A percentile compares a stretch with the other conserved stretches of the same genome.
Evolutionary conservation across 2,329 filamentous ascomycete species (phyloP).

Genomic region (Thelonectria blattea): DNA sequence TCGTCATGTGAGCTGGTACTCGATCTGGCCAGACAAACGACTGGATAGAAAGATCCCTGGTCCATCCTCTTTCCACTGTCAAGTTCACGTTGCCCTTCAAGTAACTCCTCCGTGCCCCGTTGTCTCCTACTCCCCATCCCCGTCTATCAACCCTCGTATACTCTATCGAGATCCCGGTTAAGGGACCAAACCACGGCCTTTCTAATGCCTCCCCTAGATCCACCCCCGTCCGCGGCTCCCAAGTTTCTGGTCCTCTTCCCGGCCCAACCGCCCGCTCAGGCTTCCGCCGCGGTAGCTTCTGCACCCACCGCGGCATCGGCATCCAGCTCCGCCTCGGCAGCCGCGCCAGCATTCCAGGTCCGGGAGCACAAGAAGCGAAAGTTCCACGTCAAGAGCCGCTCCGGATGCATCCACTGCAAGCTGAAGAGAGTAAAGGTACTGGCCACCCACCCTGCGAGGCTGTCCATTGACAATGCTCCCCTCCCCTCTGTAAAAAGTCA

Average conservation of each 20-base stretch:
- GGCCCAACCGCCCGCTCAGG: background rate
- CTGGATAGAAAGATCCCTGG: background rate
- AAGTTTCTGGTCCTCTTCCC: background rate
- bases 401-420: background rate
- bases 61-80: background rate
- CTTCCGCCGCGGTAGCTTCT: background rate
- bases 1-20: background rate
- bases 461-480: background rate
- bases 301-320: background rate
- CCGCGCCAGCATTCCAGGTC: background rate
- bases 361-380: conserved; percentile 1
- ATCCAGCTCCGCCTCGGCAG: background rate
- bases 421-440: conserved; percentile 6
- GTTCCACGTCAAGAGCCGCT: conserved; percentile 1
- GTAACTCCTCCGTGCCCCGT: no score
- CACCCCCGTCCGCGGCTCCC: background rate
- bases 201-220: background rate
- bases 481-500: background rate
- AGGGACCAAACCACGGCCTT: background rate
- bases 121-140: background rate
- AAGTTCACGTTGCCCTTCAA: no score
- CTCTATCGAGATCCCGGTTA: background rate
- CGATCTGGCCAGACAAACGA: background rate
- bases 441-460: background rate
- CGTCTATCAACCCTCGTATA: background rate